These are phyloP conservation scores for Penicillium maclennaniae DNA, from an alignment of 495 filamentous ascomycete genomes.

Conservation along the genomic window DNA sequence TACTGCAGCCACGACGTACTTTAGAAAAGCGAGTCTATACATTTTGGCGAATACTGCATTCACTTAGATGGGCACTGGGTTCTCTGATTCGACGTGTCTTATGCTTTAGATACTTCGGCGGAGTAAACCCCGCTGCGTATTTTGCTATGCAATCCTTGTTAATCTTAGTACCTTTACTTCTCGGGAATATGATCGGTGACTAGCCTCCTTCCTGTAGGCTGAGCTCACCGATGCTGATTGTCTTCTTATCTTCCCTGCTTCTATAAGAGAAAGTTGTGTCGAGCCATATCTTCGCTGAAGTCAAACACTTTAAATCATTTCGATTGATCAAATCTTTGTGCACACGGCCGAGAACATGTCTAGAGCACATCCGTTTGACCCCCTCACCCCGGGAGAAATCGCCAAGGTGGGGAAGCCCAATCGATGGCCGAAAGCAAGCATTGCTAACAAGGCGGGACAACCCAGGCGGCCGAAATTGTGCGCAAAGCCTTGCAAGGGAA, in stretches of 20 bases:
- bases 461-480: conserved; percentile 15
- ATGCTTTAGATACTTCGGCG: background rate
- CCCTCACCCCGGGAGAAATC: conserved; percentile 23
- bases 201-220: background rate
- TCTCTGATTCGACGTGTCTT: background rate
- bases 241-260: background rate
- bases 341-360: conserved; percentile 1
- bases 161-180: background rate
- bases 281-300: background rate
- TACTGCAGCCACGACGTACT: background rate
- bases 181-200: background rate
- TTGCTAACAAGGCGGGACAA: background rate
- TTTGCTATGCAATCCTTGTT: too few relatives aligned
- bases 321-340: background rate
- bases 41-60: background rate
- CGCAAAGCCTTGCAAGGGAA: conserved; percentile 1
- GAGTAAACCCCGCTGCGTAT: background rate
- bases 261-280: background rate
- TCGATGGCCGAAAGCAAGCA: background rate
- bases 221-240: background rate
- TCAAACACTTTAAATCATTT: background rate
- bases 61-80: background rate
- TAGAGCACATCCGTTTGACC: conserved; percentile 24
- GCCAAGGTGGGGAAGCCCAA: conserved; percentile 7
- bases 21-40: background rate